Percentiles rank a stretch among this genome's conserved stretches.
Conservation (phyloP, 306 rosid species). For the Boehmeria nivea region DNA sequence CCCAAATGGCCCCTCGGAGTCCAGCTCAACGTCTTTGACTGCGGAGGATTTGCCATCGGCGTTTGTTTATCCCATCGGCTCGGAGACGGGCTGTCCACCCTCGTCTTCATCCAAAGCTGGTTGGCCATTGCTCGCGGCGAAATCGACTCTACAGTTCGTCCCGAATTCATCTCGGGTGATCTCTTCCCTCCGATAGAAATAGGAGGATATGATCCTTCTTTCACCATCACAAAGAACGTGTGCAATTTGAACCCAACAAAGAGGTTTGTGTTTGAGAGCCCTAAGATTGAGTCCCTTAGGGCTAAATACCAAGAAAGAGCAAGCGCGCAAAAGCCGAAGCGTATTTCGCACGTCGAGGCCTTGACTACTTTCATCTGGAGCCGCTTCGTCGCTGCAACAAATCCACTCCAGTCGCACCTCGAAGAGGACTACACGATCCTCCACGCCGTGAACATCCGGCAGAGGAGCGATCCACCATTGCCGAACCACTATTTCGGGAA, state of each 20-base stretch:
- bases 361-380: conserved; percentile 52
- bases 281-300: conserved; percentile 1
- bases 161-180: conserved; percentile 37
- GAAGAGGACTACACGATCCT: neutral
- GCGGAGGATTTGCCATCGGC: conserved; percentile 25
- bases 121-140: conserved; percentile 10
- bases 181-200: conserved; percentile 33
- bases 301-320: neutral
- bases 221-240: neutral
- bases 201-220: conserved; percentile 14
- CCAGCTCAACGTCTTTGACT: conserved; percentile 23
- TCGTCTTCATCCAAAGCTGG: conserved; percentile 19
- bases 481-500: conserved; percentile 17
- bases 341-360: conserved; percentile 50
- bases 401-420: neutral
- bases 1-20: conserved; percentile 2
- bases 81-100: conserved; percentile 16
- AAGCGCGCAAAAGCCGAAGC: neutral
- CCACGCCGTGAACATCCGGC: conserved; percentile 20
- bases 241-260: conserved; percentile 15
- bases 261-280: conserved; percentile 13
- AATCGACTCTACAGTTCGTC: neutral
- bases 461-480: conserved; percentile 9
- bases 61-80: conserved; percentile 23
- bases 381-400: conserved; percentile 37